Conservation (phyloP, 225 moss, liverwort and hornwort genomes). For the Bryum argenteum region DNA sequence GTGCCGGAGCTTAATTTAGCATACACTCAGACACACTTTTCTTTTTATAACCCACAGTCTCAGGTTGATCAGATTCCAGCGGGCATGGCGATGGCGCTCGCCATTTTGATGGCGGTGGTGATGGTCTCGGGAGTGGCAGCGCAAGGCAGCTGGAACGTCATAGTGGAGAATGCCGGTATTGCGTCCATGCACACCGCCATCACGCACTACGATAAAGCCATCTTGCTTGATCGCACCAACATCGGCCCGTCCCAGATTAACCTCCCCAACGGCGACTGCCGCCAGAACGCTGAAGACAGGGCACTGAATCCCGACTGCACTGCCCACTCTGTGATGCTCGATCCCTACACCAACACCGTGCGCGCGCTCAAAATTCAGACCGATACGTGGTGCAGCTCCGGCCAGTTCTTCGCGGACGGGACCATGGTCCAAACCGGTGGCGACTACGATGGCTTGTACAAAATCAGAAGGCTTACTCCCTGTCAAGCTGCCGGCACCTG, state of each 20-base stretch:
- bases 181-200: conserved; percentile 55
- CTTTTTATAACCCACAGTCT: too few species aligned
- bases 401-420: conserved; percentile 50
- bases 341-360: conserved; percentile 20
- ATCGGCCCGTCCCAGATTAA: conserved; percentile 43
- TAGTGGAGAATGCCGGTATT: conserved; percentile 36
- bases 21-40: too few species aligned
- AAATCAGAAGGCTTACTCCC: conserved; percentile 33
- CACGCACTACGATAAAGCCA: conserved; percentile 37
- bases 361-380: conserved; percentile 42
- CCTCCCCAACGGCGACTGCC: conserved; percentile 40
- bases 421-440: conserved; percentile 56
- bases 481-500: conserved; percentile 34
- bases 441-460: conserved; percentile 31
- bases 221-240: conserved; percentile 52
- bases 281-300: not conserved
- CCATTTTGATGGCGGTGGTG: not conserved
- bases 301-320: conserved; percentile 36
- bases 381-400: conserved; percentile 62
- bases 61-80: too few species aligned
- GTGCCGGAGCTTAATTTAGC: too few species aligned
- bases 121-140: not conserved
- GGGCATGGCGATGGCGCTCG: conserved; percentile 11
- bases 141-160: conserved; percentile 43
- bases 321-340: conserved; percentile 55